These are phyloP conservation scores for Verticillium zaregamsianum DNA, from an alignment of 2,329 filamentous ascomycete genomes.

Conservation along the genomic window DNA sequence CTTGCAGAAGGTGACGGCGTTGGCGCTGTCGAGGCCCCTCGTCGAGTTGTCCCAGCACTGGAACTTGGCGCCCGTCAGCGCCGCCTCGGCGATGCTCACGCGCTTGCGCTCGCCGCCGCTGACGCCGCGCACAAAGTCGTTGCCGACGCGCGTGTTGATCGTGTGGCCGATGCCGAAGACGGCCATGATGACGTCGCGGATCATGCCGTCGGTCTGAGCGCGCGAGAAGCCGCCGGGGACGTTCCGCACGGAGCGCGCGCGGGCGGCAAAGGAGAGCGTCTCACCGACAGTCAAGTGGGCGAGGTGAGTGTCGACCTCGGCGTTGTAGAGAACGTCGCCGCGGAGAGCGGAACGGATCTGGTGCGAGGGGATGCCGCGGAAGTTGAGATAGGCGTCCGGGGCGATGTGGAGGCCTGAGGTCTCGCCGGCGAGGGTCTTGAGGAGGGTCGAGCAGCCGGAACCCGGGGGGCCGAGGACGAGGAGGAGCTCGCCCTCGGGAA, in stretches of 20 bases:
- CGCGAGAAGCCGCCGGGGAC: slow-evolving; percentile 36
- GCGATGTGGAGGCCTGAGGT: slow-evolving; percentile 17
- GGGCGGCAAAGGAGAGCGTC: slow-evolving; percentile 57
- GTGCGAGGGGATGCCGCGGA: slow-evolving; percentile 2
- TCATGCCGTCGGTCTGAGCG: slow-evolving; percentile 40
- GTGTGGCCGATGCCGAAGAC: slow-evolving; percentile 50
- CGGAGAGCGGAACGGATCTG: neutral
- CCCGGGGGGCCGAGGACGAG: slow-evolving; percentile 53
- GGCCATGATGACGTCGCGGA: slow-evolving; percentile 55
- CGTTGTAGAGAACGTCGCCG: neutral
- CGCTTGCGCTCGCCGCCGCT: slow-evolving; percentile 46
- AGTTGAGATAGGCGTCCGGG: slow-evolving; percentile 17
- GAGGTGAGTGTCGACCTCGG: slow-evolving; percentile 52
- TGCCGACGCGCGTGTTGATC: slow-evolving; percentile 48
- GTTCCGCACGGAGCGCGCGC: slow-evolving; percentile 42
- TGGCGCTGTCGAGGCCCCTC: slow-evolving; percentile 60
- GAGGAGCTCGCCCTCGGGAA: slow-evolving; percentile 47
- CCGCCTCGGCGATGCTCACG: slow-evolving; percentile 28
- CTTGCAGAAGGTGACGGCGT: slow-evolving; percentile 61
- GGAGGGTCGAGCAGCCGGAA: slow-evolving; percentile 60
- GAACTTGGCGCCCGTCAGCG: slow-evolving; percentile 18
- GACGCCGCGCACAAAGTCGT: slow-evolving; percentile 50
- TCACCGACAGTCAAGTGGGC: slow-evolving; percentile 55
- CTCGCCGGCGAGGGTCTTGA: slow-evolving; percentile 44
- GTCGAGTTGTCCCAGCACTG: slow-evolving; percentile 55